Evolutionary conservation across 2,329 filamentous ascomycete species (phyloP).

Genomic region (Fusarium sp.): DNA sequence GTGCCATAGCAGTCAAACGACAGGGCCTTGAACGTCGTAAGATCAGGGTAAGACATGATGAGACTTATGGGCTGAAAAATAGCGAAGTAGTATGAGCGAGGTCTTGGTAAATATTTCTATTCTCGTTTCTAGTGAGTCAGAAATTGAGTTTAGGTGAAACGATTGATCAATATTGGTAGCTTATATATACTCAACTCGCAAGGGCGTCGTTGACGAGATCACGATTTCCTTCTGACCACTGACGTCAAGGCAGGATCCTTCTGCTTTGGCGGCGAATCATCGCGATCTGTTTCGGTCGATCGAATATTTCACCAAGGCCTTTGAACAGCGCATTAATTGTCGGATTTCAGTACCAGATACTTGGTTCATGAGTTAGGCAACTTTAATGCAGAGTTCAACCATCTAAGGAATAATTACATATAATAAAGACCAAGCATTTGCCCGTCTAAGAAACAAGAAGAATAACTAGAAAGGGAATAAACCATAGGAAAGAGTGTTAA

Average conservation of each 20-base stretch:
- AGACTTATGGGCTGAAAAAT: rapidly evolving
- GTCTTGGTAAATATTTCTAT: rapidly evolving
- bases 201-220: constrained; percentile 13
- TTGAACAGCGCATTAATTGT: no score
- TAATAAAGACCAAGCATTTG: neutral
- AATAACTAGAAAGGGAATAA: no score
- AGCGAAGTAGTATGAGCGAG: rapidly evolving
- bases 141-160: rapidly evolving
- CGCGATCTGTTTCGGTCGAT: rapidly evolving
- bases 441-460: neutral
- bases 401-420: neutral
- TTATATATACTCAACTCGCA: neutral
- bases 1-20: constrained; percentile 19
- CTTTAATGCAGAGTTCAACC: neutral
- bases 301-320: rapidly evolving
- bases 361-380: neutral
- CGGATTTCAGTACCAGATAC: no score
- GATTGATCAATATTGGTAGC: rapidly evolving
- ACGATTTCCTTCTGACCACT: neutral
- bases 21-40: constrained; percentile 3
- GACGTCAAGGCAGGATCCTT: constrained; percentile 1
- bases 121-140: rapidly evolving
- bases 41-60: neutral
- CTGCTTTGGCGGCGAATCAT: neutral
- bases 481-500: neutral